Conservation (phyloP, 164 flowering plant genomes). For the Akebia trifoliata region DNA sequence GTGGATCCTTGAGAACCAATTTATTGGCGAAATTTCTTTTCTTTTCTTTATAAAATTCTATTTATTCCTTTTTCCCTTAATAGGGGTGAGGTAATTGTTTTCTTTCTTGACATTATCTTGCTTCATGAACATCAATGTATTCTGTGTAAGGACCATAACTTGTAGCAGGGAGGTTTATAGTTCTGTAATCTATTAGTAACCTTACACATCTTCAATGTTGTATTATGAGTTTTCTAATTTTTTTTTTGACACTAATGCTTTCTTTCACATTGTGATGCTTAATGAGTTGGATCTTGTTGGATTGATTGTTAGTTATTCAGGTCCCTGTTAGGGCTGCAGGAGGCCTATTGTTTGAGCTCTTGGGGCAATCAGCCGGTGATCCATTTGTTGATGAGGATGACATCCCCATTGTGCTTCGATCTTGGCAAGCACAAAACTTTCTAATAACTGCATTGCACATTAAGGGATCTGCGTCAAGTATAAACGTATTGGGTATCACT, state of each 20-base stretch:
- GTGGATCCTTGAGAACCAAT: background rate
- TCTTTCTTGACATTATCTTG: background rate
- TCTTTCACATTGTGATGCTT: background rate
- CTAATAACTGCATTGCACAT: conserved; percentile 71
- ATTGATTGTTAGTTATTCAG: conserved; percentile 29
- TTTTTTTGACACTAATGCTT: background rate
- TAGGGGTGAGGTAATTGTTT: background rate
- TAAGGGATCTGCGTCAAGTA: conserved; percentile 56
- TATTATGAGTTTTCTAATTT: background rate
- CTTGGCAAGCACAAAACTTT: conserved; percentile 93
- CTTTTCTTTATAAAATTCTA: too few species aligned
- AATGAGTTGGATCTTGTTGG: background rate
- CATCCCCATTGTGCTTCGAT: conserved; percentile 76
- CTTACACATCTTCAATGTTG: too few species aligned
- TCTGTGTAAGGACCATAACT: background rate
- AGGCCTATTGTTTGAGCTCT: conserved; percentile 83
- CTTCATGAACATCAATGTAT: background rate
- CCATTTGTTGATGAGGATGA: conserved; percentile 78
- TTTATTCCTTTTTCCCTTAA: background rate
- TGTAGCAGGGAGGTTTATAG: too few species aligned
- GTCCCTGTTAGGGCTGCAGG: conserved; percentile 95
- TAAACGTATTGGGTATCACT: conserved; percentile 77
- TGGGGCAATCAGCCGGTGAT: conserved; percentile 94
- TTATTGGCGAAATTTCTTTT: background rate
- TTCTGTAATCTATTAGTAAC: too few species aligned